Base-by-base conservation (phyloP, 2,329 filamentous ascomycete genomes). In the Aspergillus brunneoviolaceus region DNA sequence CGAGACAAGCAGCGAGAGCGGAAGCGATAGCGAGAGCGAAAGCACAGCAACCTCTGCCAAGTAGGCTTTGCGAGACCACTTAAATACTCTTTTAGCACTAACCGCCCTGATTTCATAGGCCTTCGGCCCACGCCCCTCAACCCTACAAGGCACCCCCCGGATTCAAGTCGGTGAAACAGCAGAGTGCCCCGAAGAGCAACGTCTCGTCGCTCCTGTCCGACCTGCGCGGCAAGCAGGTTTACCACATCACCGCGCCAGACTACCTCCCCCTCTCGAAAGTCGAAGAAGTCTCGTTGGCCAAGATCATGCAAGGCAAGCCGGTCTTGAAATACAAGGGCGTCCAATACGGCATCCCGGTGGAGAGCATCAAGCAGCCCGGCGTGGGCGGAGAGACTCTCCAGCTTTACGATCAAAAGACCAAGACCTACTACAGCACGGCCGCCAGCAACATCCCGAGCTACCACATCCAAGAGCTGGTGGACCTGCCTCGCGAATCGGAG, bases 211-310 rank as follows among this genome's bases (percentile, higher is more conserved):
- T 74, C 25, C 70, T 78, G 47, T 74, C 76, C 42, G 69, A 78
- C 53, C 69, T 80, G 53, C 67, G 67, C 53, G 76, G 75, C 55
- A 82, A 82, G 65, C 76, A 81, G 67, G 65, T 82, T 52, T 79
- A 79, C 71, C 79, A 82, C 62, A 79, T 82, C 58, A 78, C 77
- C 19, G 79, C 78, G 1, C 80, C 80, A 2, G 69, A 76, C 4
- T 76, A 70, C 51, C 71, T 82, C 19, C 76, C 79, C 19, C 63
- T 82, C 35, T 75, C 75, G 7, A 74, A 77, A 51, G 70, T 82
- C 55, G 77, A 80, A 62, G 74, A 80, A 58, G 70, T 82, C 49
- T 74, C 79, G 14, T 68, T 80, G 49, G 70, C 76, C 49, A 75
- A 74, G 51, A 73, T 77, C 25, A 59, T 75, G 59, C 72, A 74